Conservation (phyloP, 1,139 yeast species). For the Chernovozyma aurita region DNA sequence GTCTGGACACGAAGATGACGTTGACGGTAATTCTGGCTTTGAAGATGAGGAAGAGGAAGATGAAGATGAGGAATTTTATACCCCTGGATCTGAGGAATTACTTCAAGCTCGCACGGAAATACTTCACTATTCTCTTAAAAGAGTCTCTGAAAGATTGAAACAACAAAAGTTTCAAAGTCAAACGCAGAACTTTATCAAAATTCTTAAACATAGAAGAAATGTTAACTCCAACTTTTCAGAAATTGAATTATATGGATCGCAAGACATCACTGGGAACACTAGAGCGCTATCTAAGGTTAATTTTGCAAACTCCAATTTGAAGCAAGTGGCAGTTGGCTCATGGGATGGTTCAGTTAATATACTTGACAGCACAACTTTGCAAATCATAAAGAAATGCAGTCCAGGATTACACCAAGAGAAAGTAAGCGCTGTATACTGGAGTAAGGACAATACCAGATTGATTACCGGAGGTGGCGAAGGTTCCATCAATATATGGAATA, state of each 20-base stretch:
- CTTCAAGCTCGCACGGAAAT: constrained; percentile 50
- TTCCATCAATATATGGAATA: constrained; percentile 43
- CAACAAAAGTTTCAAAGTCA: constrained; percentile 16
- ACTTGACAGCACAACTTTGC: constrained; percentile 35
- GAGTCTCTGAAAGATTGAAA: constrained; percentile 40
- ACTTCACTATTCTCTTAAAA: constrained; percentile 45
- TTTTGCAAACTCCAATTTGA: constrained; percentile 14
- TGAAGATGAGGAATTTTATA: constrained; percentile 76
- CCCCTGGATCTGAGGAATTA: constrained; percentile 68
- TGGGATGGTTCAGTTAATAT: constrained; percentile 77
- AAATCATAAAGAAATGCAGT: constrained; percentile 11
- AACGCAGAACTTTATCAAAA: constrained; percentile 23
- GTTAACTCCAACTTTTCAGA: constrained; percentile 32
- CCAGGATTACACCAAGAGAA: constrained; percentile 49
- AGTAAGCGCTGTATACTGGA: constrained; percentile 70
- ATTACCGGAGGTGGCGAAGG: constrained; percentile 69
- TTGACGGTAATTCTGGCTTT: constrained; percentile 11
- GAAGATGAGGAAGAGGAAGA: constrained; percentile 38
- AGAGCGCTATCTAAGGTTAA: constrained; percentile 65
- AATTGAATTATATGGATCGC: constrained; percentile 61
- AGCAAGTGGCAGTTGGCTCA: constrained; percentile 61
- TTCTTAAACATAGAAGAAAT: constrained; percentile 42
- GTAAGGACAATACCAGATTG: constrained; percentile 8
- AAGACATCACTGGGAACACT: constrained; percentile 50
- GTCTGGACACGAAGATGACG: constrained; percentile 19